phyloP scores from a whole-genome alignment of 306 rosid species.

The Benincasa hispida region DNA sequence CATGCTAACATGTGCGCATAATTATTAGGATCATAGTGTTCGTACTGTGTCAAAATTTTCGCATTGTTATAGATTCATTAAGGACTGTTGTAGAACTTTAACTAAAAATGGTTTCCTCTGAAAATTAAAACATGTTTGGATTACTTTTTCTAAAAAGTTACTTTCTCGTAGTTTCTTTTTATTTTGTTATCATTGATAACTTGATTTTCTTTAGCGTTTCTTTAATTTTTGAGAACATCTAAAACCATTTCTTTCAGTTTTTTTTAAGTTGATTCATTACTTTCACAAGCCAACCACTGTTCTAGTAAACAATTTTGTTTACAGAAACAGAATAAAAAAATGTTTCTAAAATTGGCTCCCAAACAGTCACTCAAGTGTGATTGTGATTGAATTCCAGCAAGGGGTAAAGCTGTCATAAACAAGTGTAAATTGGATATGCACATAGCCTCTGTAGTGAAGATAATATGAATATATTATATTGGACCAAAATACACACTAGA shows the following conservation, averaged over 20 bases:
- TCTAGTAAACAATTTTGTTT: not conserved
- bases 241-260: not conserved
- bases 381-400: not conserved
- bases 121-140: not conserved
- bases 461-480: not conserved
- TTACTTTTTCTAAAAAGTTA: not conserved
- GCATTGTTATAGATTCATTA: not conserved
- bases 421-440: not conserved
- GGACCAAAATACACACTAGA: not conserved
- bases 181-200: not conserved
- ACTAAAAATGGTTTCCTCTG: not conserved
- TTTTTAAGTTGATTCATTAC: not conserved
- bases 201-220: not conserved
- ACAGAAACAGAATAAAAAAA: not conserved
- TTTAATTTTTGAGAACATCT: not conserved
- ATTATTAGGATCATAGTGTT: not conserved
- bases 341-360: not conserved
- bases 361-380: not conserved
- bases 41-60: not conserved
- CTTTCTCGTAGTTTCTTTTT: not conserved
- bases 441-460: not conserved
- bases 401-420: not conserved
- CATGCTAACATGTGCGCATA: not conserved
- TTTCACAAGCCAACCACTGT: not conserved
- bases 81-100: not conserved